phyloP scores from a whole-genome alignment of 106 monocot genomes.

The Dioscorea dumetorum region DNA sequence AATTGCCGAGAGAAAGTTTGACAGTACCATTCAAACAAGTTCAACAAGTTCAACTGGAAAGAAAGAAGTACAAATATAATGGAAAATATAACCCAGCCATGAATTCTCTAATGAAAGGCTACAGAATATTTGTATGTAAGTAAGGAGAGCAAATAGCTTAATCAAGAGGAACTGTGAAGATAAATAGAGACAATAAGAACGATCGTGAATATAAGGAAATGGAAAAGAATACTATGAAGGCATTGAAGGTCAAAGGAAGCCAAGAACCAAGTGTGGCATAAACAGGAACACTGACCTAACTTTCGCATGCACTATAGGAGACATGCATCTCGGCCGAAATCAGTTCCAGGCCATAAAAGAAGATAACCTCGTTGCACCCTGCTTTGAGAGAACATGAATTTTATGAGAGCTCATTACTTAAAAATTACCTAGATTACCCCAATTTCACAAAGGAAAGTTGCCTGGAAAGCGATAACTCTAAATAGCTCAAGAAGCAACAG shows the following conservation, averaged over 20 bases:
- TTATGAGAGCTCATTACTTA: slow-evolving; percentile 40
- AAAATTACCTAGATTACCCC: slow-evolving; percentile 23
- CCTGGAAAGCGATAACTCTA: slow-evolving; percentile 22
- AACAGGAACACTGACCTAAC: slow-evolving; percentile 68
- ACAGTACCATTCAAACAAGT: too few species aligned
- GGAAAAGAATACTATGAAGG: slow-evolving; percentile 4
- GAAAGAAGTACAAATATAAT: too few species aligned
- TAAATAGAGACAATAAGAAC: neutral
- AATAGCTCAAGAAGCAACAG: slow-evolving; percentile 19
- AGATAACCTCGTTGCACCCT: slow-evolving; percentile 47
- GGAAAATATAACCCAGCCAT: too few species aligned
- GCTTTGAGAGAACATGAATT: slow-evolving; percentile 58
- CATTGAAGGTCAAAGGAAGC: slow-evolving; percentile 9
- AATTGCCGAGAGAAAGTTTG: too few species aligned
- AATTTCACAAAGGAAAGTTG: slow-evolving; percentile 42
- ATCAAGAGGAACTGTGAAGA: neutral
- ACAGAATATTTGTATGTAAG: neutral
- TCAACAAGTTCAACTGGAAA: too few species aligned
- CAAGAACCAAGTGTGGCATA: slow-evolving; percentile 26
- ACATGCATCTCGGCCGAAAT: slow-evolving; percentile 57
- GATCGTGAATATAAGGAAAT: neutral
- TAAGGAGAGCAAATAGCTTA: neutral
- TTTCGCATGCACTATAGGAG: slow-evolving; percentile 34
- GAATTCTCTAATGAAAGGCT: neutral
- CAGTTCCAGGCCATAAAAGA: slow-evolving; percentile 42